Evolutionary conservation across 768 basidiomycete species (phyloP).

Genomic region (Phaeolepiota aurea): DNA sequence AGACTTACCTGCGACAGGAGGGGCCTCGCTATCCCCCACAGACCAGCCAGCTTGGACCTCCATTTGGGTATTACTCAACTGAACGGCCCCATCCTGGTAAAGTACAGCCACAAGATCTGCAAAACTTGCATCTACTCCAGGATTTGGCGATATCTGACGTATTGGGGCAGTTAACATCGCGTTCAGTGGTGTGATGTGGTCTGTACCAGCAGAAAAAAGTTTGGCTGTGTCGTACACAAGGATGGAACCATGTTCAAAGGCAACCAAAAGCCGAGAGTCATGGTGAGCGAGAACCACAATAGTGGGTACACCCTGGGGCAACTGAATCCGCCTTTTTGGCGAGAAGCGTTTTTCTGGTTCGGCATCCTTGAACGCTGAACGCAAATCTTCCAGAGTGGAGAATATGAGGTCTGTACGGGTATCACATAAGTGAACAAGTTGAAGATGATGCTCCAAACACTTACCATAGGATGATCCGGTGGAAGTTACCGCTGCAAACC

Average conservation of each 20-base stretch:
- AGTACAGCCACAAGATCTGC: slow-evolving; percentile 55
- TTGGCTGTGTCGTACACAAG: slow-evolving; percentile 48
- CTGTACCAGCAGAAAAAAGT: slow-evolving; percentile 38
- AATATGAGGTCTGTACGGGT: slow-evolving; percentile 43
- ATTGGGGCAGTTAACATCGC: slow-evolving; percentile 36
- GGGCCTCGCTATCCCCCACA: slow-evolving; percentile 34
- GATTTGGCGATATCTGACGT: slow-evolving; percentile 56
- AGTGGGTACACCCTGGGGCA: slow-evolving; percentile 39
- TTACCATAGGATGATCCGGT: slow-evolving; percentile 28
- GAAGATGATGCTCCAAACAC: slow-evolving; percentile 7
- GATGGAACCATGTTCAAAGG: slow-evolving; percentile 49
- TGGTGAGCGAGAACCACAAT: slow-evolving; percentile 48
- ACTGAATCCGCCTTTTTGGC: slow-evolving; percentile 42
- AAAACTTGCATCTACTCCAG: slow-evolving; percentile 42
- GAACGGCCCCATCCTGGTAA: slow-evolving; percentile 37
- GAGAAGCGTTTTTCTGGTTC: slow-evolving; percentile 31
- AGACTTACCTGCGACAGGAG: slow-evolving; percentile 51
- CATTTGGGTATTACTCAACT: slow-evolving; percentile 50
- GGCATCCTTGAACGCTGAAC: slow-evolving; percentile 37
- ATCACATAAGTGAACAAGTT: slow-evolving; percentile 1
- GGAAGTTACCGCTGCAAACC: slow-evolving; percentile 57
- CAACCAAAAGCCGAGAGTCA: slow-evolving; percentile 54
- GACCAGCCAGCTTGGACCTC: slow-evolving; percentile 50
- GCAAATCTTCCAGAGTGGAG: slow-evolving; percentile 56
- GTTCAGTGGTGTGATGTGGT: slow-evolving; percentile 37